phyloP scores from a whole-genome alignment of 371 early-diverging fungal species.

The Mortierella sp. region DNA sequence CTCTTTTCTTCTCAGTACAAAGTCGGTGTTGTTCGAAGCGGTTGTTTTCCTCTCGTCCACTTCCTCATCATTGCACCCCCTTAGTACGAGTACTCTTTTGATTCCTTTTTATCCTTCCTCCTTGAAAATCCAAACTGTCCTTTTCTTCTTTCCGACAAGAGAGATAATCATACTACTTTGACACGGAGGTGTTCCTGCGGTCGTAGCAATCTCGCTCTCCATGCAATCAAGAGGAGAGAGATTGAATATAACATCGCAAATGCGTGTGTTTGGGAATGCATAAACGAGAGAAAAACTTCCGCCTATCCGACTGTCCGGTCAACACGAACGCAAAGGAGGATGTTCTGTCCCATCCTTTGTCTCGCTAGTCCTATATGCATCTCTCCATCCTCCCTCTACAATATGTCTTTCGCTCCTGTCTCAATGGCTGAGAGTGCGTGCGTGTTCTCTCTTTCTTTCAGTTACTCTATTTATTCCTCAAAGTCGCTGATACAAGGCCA shows the following conservation, averaged over 20 bases:
- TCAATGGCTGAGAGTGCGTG: no score
- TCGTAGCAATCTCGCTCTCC: conserved; percentile 6
- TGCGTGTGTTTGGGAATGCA: background rate
- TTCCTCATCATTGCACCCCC: background rate
- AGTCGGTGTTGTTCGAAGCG: background rate
- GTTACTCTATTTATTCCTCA: background rate
- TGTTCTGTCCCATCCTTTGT: background rate
- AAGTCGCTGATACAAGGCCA: background rate
- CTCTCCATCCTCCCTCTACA: conserved; percentile 4
- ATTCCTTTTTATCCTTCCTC: conserved; percentile 19
- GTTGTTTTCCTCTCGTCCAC: background rate
- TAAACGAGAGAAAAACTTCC: background rate
- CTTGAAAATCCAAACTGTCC: conserved; percentile 18
- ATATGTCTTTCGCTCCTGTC: no score
- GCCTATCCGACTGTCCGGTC: background rate
- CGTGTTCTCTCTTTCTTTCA: background rate
- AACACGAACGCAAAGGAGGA: background rate
- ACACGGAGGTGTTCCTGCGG: background rate
- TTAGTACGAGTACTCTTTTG: conserved; percentile 7
- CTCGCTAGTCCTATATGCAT: background rate
- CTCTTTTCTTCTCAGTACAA: background rate
- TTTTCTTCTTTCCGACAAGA: background rate
- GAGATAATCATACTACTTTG: background rate
- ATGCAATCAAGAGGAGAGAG: background rate
- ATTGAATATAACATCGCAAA: background rate